Evolutionary conservation across 208 protist genomes (phyloP), one percentile per base, ranked within the genome.

Genomic region (Acanthamoeba quina): DNA sequence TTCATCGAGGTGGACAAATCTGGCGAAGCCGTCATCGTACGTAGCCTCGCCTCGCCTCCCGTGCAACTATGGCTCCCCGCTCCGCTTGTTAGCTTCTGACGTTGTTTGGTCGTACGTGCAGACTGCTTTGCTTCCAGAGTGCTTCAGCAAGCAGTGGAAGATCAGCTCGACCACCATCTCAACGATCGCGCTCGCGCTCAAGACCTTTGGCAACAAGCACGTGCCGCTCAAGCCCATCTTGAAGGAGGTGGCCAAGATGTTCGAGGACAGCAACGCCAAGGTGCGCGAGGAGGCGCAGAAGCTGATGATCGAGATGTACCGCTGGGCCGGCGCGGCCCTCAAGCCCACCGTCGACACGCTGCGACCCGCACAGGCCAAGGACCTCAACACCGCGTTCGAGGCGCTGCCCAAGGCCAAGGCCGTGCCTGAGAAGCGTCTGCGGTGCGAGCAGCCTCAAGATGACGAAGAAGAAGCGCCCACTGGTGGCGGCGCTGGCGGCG

Each of bases 271-370:
- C 70, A 80, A 93, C 89, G 68, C 60, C 41, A 80, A 66, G 29
- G 60, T 93, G 66, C 60, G 89, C 29, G 89, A 93, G 34, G 89
- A 93, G 31, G 89, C 89, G 34, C 89, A 93, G 52, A 80, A 74
- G 54, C 70, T 93, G 89, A 41, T 82, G n/a, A 80, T 93, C 52
- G 89, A 93, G 64, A 93, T 93, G 47, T 93, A 93, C n/a, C 89
- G 89, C 62, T 93, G 89, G 89, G 89, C 54, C 21, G 89, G 89
- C 4, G 47, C 70, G 17, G 89, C 89, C 29, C 91, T 93, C 70
- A 93, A 93, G 89, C 54, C 89, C 41, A 54, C 41, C n/a, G 60
- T 93, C 29, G 89, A 93, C 52, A 82, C 66, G 29, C 68, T 93
- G 44, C 89, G 89, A 64, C 89, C 89, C 6, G 89, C 89, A 15